Percentiles rank a stretch among this genome's conserved stretches.
These are phyloP conservation scores for Termitomyces sp. DNA, from an alignment of 768 basidiomycete species.

Conservation along the genomic window DNA sequence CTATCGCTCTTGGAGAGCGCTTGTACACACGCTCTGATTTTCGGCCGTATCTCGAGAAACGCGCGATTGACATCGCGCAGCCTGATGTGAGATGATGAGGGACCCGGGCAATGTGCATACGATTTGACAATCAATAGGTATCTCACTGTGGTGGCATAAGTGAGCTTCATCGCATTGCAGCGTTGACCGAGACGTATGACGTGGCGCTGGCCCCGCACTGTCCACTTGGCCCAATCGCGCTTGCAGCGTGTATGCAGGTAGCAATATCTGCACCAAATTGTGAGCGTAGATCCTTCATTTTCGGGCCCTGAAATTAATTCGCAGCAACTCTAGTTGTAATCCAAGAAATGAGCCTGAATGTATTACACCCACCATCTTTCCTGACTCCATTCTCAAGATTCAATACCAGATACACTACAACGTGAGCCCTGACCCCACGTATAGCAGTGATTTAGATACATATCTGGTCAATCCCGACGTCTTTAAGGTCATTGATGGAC, in stretches of 20 bases:
- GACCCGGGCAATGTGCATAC: not conserved
- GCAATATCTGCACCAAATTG: conserved; percentile 57
- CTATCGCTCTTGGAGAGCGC: conserved; percentile 60
- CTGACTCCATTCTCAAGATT: not conserved
- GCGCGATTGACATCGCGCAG: conserved; percentile 65
- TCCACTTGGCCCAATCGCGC: conserved; percentile 65
- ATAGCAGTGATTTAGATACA: conserved; percentile 51
- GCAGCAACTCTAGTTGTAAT: conserved; percentile 37
- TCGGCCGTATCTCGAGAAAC: conserved; percentile 57
- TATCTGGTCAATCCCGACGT: conserved; percentile 49
- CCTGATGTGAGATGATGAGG: conserved; percentile 44
- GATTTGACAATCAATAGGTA: conserved; percentile 28
- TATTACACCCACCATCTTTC: conserved; percentile 11
- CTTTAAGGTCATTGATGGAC: conserved; percentile 48
- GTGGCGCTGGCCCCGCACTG: conserved; percentile 71
- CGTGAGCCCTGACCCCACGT: conserved; percentile 25
- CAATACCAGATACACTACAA: conserved; percentile 60
- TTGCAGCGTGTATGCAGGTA: conserved; percentile 67
- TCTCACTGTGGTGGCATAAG: conserved; percentile 58
- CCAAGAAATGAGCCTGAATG: conserved; percentile 66
- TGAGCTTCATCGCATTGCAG: conserved; percentile 53
- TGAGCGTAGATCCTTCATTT: conserved; percentile 19
- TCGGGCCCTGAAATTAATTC: not conserved
- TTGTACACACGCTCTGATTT: conserved; percentile 60
- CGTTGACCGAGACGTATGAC: conserved; percentile 63